Percentiles rank a stretch among this genome's conserved stretches.
These are phyloP conservation scores for Falciphora oryzae DNA, from an alignment of 2,329 filamentous ascomycete species.

Conservation along the genomic window DNA sequence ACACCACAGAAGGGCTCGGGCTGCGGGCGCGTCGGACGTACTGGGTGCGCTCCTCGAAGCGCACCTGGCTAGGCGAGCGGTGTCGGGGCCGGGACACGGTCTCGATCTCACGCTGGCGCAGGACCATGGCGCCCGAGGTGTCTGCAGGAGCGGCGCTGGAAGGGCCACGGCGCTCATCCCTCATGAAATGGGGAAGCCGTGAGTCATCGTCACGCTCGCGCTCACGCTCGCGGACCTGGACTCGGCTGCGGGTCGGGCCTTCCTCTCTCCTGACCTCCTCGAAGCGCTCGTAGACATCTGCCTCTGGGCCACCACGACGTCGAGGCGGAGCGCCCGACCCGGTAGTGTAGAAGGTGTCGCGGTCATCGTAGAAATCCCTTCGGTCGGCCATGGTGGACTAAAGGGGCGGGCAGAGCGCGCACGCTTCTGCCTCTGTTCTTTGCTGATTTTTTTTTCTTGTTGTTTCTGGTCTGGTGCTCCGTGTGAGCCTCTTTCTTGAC, in stretches of 20 bases:
- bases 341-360: constrained; percentile 10
- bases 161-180: constrained; percentile 36
- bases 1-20: constrained; percentile 26
- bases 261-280: constrained; percentile 6
- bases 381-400: constrained; percentile 5
- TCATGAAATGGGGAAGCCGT: constrained; percentile 44
- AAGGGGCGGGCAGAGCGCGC: no score
- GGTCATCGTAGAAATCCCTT: constrained; percentile 8
- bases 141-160: constrained; percentile 29
- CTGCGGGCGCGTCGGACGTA: constrained; percentile 36
- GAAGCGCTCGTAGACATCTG: constrained; percentile 7
- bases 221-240: constrained; percentile 33
- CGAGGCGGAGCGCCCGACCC: constrained; percentile 3
- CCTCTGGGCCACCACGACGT: constrained; percentile 6
- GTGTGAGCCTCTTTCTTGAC: no score
- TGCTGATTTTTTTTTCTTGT: no score
- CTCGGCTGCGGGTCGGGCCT: not conserved
- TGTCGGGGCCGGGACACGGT: constrained; percentile 41
- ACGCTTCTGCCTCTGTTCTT: no score
- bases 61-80: constrained; percentile 36
- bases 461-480: no score
- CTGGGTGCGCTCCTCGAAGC: constrained; percentile 31
- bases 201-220: constrained; percentile 37
- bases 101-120: constrained; percentile 50
- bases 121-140: constrained; percentile 42